Evolutionary conservation across 2,329 filamentous ascomycete species (phyloP).

Genomic region (Boeremia exigua): DNA sequence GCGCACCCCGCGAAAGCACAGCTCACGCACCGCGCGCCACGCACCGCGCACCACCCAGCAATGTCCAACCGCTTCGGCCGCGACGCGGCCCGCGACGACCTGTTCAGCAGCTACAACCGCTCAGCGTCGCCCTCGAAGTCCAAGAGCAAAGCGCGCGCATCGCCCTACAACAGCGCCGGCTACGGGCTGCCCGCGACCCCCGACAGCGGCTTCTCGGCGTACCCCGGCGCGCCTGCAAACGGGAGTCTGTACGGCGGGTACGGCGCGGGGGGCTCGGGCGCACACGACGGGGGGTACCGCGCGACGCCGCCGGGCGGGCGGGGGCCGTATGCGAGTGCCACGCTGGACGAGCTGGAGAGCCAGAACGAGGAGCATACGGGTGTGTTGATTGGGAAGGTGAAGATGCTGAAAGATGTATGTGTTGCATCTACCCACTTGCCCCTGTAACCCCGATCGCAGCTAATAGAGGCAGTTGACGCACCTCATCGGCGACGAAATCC

Average conservation of each 20-base stretch:
- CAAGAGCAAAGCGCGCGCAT: conserved; percentile 29
- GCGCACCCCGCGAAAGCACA: not conserved
- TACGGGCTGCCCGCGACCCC: conserved; percentile 15
- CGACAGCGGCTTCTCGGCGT: conserved; percentile 36
- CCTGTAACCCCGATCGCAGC: not conserved
- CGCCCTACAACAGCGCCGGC: conserved; percentile 24
- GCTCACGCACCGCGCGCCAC: not conserved
- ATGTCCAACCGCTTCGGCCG: conserved; percentile 34
- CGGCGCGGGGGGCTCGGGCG: not conserved
- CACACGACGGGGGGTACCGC: conserved; percentile 8
- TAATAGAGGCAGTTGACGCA: conserved; percentile 69
- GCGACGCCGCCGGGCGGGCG: conserved; percentile 60
- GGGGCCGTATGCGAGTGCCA: conserved; percentile 82
- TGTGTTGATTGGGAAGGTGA: conserved; percentile 89
- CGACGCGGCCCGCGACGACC: conserved; percentile 42
- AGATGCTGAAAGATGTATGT: conserved; percentile 84
- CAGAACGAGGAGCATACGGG: conserved; percentile 92
- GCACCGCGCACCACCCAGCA: not conserved
- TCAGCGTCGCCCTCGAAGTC: conserved; percentile 47
- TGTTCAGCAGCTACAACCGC: conserved; percentile 51
- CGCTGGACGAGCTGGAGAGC: conserved; percentile 90
- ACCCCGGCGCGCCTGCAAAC: conserved; percentile 32
- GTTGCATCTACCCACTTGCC: not conserved
- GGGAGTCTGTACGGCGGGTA: conserved; percentile 15
- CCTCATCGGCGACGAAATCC: conserved; percentile 94